Evolutionary conservation across 148 eudicot species (phyloP).

Genomic region (Euryodendron excelsum): DNA sequence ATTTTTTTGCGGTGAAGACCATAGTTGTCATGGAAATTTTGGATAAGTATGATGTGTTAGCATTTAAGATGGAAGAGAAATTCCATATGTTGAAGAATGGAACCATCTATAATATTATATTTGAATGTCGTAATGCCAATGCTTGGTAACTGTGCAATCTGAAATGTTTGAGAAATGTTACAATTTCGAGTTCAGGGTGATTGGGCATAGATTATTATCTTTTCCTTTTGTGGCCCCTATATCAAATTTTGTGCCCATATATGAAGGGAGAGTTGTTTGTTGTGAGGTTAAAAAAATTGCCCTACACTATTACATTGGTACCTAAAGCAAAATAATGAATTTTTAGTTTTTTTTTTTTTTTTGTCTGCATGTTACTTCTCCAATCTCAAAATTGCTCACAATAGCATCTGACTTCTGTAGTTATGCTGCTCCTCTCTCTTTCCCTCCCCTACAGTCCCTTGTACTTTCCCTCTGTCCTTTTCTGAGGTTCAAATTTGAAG

Average conservation of each 20-base stretch:
- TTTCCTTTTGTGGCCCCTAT: background rate
- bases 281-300: background rate
- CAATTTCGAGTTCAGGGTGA: background rate
- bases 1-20: background rate
- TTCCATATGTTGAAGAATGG: background rate
- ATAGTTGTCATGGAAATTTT: background rate
- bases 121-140: background rate
- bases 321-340: background rate
- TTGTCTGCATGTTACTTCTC: background rate
- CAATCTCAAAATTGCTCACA: background rate
- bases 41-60: background rate
- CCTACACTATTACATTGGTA: background rate
- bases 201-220: background rate
- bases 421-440: background rate
- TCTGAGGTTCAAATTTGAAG: background rate
- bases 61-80: background rate
- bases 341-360: background rate
- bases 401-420: background rate
- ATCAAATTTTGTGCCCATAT: background rate
- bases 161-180: slow-evolving; percentile 9
- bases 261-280: background rate
- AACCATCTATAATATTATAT: background rate
- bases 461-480: background rate
- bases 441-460: background rate
- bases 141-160: slow-evolving; percentile 4